Percentiles rank a stretch among this genome's conserved stretches.
Evolutionary conservation across 805 yeast species (phyloP).

Genomic region (Blastobotrys robertii): DNA sequence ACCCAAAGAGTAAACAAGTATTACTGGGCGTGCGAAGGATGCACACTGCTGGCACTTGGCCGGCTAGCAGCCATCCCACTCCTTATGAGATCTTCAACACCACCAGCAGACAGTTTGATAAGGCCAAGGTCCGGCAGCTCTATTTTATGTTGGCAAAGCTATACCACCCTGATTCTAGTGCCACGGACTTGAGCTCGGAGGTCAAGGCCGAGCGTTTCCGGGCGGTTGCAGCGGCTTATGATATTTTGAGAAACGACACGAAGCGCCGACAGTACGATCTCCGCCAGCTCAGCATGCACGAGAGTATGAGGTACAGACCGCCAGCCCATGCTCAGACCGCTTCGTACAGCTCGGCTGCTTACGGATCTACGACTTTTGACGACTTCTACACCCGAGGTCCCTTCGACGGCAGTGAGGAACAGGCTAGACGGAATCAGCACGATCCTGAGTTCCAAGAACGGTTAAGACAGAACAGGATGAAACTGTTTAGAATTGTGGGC

Average conservation of each 20-base stretch:
- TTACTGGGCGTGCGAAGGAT: neutral
- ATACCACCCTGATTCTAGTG: constrained; percentile 66
- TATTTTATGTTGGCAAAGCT: constrained; percentile 57
- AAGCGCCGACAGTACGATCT: constrained; percentile 38
- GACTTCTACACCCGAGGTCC: constrained; percentile 47
- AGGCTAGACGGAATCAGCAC: constrained; percentile 29
- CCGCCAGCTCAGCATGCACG: neutral
- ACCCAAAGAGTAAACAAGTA: neutral
- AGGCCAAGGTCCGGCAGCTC: constrained; percentile 34
- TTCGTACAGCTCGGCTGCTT: neutral
- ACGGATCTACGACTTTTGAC: constrained; percentile 25
- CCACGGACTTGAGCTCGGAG: constrained; percentile 27
- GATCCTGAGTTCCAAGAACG: constrained; percentile 30
- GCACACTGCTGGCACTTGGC: constrained; percentile 39
- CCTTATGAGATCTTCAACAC: constrained; percentile 64
- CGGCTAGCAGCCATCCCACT: constrained; percentile 42
- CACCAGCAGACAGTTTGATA: constrained; percentile 26
- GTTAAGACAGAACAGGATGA: constrained; percentile 30
- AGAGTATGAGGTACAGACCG: neutral
- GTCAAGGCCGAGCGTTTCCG: constrained; percentile 42
- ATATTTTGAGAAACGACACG: constrained; percentile 38
- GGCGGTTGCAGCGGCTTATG: constrained; percentile 47
- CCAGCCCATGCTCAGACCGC: neutral
- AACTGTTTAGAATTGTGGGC: constrained; percentile 36
- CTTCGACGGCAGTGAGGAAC: constrained; percentile 50